phyloP scores from a whole-genome alignment of 306 rosid genomes.

The Leucaena leucocephala region DNA sequence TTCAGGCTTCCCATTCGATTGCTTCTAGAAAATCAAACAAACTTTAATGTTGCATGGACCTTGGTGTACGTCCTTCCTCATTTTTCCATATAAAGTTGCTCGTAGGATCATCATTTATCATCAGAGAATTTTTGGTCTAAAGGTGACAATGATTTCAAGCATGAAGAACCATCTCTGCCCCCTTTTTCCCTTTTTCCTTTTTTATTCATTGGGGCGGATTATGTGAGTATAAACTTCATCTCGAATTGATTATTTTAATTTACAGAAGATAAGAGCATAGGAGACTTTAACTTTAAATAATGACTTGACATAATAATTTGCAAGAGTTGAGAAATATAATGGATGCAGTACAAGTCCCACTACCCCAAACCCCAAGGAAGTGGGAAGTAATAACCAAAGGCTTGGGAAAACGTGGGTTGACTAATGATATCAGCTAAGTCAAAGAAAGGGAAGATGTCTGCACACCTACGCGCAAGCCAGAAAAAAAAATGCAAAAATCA shows the following conservation, averaged over 20 bases:
- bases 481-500: not conserved
- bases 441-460: conserved; percentile 36
- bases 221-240: not conserved
- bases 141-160: not conserved
- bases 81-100: not conserved
- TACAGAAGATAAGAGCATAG: not conserved
- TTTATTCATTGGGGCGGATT: not conserved
- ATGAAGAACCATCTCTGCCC: not conserved
- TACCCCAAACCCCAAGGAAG: conserved; percentile 32
- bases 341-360: not conserved
- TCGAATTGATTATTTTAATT: not conserved
- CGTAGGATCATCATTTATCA: not conserved
- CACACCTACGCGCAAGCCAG: conserved; percentile 26
- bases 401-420: conserved; percentile 40
- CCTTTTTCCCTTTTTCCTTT: not conserved
- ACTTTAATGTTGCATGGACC: not conserved
- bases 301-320: not conserved
- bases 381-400: conserved; percentile 25
- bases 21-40: not conserved
- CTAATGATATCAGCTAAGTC: conserved; percentile 28
- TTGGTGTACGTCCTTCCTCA: not conserved
- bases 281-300: not conserved
- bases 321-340: not conserved
- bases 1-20: not conserved
- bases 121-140: not conserved